phyloP scores from a whole-genome alignment of 352 stramenopile species.

The Phytopythium delawarense region DNA sequence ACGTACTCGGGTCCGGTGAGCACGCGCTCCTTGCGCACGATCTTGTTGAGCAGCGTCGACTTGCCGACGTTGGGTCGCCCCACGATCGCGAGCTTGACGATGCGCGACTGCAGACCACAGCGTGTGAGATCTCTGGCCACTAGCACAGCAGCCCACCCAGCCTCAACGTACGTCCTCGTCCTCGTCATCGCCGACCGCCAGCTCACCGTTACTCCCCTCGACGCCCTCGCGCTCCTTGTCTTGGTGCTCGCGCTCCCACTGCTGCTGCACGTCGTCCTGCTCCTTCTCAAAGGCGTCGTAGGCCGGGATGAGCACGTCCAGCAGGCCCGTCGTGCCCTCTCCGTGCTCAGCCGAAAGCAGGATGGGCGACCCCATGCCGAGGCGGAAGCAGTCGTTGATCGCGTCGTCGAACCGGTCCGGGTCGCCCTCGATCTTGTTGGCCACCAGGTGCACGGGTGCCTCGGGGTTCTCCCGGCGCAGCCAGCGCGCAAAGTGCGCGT shows the following conservation, averaged over 20 bases:
- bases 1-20: conserved; percentile 80
- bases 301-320: conserved; percentile 66
- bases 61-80: conserved; percentile 79
- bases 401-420: conserved; percentile 57
- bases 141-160: neutral
- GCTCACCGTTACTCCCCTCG: neutral
- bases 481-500: conserved; percentile 78
- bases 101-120: conserved; percentile 30
- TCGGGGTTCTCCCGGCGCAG: conserved; percentile 52
- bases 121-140: neutral
- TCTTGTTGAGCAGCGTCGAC: conserved; percentile 79
- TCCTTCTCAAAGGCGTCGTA: conserved; percentile 64
- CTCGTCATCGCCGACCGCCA: conserved; percentile 18
- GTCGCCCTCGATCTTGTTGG: conserved; percentile 79
- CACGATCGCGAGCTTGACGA: conserved; percentile 78
- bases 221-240: conserved; percentile 10
- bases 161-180: conserved; percentile 53
- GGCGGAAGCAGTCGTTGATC: conserved; percentile 73
- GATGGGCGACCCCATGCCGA: conserved; percentile 64
- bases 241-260: conserved; percentile 15
- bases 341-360: conserved; percentile 76
- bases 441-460: conserved; percentile 64
- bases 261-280: conserved; percentile 30
- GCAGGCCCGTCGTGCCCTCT: conserved; percentile 61
- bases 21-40: conserved; percentile 76